These are phyloP conservation scores for Candida bentonensis DNA, from an alignment of 805 yeast genomes.

Conservation along the genomic window DNA sequence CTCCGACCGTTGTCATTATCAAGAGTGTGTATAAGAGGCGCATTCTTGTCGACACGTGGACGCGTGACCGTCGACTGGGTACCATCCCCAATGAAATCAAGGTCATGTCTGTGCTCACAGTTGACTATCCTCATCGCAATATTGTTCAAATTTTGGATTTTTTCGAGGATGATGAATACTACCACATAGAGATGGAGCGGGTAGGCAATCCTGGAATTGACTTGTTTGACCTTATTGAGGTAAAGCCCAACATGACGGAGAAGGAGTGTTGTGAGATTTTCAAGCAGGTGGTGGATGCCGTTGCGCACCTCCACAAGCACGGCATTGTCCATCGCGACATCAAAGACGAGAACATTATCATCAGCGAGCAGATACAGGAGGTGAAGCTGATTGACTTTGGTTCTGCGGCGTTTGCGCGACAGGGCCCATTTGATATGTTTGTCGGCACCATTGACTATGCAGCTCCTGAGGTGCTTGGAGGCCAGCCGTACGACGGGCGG, in stretches of 20 bases:
- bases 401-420: slow-evolving; percentile 76
- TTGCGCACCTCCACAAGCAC: slow-evolving; percentile 65
- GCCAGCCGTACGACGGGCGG: slow-evolving; percentile 78
- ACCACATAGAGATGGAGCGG: slow-evolving; percentile 82
- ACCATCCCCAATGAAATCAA: slow-evolving; percentile 95
- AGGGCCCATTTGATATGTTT: slow-evolving; percentile 94
- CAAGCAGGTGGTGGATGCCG: slow-evolving; percentile 64
- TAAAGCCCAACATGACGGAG: slow-evolving; percentile 69
- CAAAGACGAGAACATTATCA: slow-evolving; percentile 86
- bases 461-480: slow-evolving; percentile 88
- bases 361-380: slow-evolving; percentile 57
- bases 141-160: slow-evolving; percentile 77
- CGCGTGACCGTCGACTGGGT: slow-evolving; percentile 78
- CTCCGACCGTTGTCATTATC: slow-evolving; percentile 46
- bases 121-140: slow-evolving; percentile 66
- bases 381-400: slow-evolving; percentile 90
- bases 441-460: slow-evolving; percentile 97
- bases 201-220: slow-evolving; percentile 89
- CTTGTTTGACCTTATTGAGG: slow-evolving; percentile 81
- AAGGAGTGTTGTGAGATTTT: slow-evolving; percentile 64
- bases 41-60: slow-evolving; percentile 95
- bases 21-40: slow-evolving; percentile 87
- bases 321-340: slow-evolving; percentile 92
- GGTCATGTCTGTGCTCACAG: slow-evolving; percentile 60
- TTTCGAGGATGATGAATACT: slow-evolving; percentile 82